Conservation (phyloP, 371 early-diverging fungal genomes). For the Mortierella sp. region DNA sequence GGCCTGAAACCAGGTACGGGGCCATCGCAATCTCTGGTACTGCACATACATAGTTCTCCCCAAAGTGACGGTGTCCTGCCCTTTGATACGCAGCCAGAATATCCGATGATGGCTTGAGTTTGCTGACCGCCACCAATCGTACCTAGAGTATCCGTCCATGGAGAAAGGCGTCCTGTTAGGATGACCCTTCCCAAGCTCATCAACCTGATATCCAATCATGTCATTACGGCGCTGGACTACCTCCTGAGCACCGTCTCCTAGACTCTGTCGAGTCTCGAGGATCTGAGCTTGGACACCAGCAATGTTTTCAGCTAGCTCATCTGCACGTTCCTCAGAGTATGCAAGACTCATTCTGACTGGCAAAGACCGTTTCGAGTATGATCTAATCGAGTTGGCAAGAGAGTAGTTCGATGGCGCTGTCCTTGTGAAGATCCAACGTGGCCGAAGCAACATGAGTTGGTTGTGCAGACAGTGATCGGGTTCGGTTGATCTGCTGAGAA, state of each 20-base stretch:
- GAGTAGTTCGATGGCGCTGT: background rate
- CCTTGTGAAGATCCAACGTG: slow-evolving; percentile 2
- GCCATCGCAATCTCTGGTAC: no score
- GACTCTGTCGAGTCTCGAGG: slow-evolving; percentile 13
- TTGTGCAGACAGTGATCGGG: background rate
- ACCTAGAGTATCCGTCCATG: slow-evolving; percentile 52
- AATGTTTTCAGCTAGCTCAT: slow-evolving; percentile 36
- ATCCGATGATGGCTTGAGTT: slow-evolving; percentile 88
- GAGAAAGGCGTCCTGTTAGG: no score
- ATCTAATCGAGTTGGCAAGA: background rate
- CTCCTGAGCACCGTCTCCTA: slow-evolving; percentile 11
- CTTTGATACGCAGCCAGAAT: slow-evolving; percentile 77
- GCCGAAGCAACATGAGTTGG: background rate
- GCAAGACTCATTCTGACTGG: slow-evolving; percentile 23
- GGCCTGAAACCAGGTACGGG: no score
- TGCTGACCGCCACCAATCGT: slow-evolving; percentile 94
- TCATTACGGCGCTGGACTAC: background rate
- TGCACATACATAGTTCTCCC: slow-evolving; percentile 89
- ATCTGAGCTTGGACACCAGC: slow-evolving; percentile 12
- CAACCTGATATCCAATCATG: no score
- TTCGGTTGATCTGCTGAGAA: background rate
- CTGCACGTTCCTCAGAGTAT: slow-evolving; percentile 28
- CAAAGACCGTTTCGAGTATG: background rate
- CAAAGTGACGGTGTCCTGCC: slow-evolving; percentile 91
- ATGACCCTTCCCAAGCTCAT: no score